These are phyloP conservation scores for Aspergillus saccharolyticus DNA, from an alignment of 495 filamentous ascomycete species.

Conservation along the genomic window DNA sequence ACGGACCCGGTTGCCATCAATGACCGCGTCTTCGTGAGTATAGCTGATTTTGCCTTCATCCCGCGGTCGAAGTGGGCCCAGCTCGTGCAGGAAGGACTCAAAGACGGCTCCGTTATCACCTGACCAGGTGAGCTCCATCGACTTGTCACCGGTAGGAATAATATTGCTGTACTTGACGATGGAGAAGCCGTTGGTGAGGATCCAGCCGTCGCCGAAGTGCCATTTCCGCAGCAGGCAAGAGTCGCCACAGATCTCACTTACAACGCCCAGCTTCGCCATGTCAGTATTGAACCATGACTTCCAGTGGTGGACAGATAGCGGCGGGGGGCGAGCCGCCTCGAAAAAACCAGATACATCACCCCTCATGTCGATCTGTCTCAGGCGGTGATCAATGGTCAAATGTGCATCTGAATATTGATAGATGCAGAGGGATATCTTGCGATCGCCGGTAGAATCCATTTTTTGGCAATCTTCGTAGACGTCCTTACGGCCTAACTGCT, in stretches of 20 bases:
- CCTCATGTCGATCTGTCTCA: constrained; percentile 51
- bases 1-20: constrained; percentile 29
- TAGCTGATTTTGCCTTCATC: constrained; percentile 37
- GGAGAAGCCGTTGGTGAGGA: constrained; percentile 55
- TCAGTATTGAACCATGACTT: constrained; percentile 51
- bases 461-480: constrained; percentile 35
- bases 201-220: constrained; percentile 49
- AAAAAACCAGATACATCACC: constrained; percentile 52
- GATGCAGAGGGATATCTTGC: constrained; percentile 49
- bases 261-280: constrained; percentile 44
- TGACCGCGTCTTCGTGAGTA: constrained; percentile 27
- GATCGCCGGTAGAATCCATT: constrained; percentile 42
- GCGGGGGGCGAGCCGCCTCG: constrained; percentile 43
- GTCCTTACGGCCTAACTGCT: constrained; percentile 30
- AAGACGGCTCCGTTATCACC: constrained; percentile 33
- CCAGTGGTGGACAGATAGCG: constrained; percentile 57
- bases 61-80: constrained; percentile 39
- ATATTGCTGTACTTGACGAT: constrained; percentile 47
- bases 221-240: constrained; percentile 53
- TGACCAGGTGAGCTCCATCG: constrained; percentile 47
- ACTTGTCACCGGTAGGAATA: constrained; percentile 25
- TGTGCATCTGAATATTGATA: constrained; percentile 44
- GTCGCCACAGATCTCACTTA: constrained; percentile 52
- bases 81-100: constrained; percentile 39
- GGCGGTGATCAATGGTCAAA: constrained; percentile 46